Evolutionary conservation across 2,329 filamentous ascomycete species (phyloP).

Genomic region (Pyricularia grisea): DNA sequence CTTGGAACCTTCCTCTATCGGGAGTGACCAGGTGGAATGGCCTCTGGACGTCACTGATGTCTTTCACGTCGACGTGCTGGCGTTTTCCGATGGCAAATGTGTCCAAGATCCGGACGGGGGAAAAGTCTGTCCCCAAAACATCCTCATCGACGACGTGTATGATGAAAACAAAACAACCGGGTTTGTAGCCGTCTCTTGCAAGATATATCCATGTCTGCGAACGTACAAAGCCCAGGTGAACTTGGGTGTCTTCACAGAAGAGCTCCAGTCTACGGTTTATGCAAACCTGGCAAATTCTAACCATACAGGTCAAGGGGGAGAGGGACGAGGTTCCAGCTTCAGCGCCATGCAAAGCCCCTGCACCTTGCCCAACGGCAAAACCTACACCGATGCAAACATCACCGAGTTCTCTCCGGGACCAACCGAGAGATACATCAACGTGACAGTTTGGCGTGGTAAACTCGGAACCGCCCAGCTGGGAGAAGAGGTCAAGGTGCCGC

Average conservation of each 20-base stretch:
- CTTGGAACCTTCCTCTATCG: no score
- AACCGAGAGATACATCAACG: not conserved
- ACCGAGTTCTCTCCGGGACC: not conserved
- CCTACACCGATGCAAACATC: not conserved
- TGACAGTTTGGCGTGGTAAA: not conserved
- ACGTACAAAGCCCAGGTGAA: not conserved
- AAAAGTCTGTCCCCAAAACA: not conserved
- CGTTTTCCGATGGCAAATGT: not conserved
- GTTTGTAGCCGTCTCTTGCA: not conserved
- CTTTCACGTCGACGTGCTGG: not conserved
- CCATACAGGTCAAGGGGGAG: not conserved
- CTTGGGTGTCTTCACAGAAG: not conserved
- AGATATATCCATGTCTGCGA: not conserved
- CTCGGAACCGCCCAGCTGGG: no score
- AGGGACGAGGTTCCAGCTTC: not conserved
- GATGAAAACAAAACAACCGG: not conserved
- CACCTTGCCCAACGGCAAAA: not conserved
- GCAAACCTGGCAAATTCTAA: not conserved
- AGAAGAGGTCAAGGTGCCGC: not conserved
- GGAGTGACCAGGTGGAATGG: not conserved
- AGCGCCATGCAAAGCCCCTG: not conserved
- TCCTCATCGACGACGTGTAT: not conserved
- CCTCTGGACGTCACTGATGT: not conserved
- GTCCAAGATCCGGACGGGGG: not conserved
- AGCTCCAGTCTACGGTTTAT: not conserved